A percentile compares a stretch with the other conserved stretches of the same genome.
Evolutionary conservation across 345 rosid species (phyloP).

Genomic region (Corchorus capsularis): DNA sequence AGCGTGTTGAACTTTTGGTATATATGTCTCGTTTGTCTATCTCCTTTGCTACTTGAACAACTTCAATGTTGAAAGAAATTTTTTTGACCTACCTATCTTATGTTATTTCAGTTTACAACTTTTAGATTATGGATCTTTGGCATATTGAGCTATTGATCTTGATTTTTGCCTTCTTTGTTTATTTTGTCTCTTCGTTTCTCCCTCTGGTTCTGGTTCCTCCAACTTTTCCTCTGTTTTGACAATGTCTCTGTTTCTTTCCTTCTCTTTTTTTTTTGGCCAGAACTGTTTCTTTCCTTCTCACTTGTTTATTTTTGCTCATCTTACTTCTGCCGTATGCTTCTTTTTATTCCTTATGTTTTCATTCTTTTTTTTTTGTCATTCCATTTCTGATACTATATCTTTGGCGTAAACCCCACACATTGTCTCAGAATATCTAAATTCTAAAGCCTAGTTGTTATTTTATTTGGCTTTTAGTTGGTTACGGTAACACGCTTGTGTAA

Average conservation of each 20-base stretch:
- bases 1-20: conserved; percentile 86
- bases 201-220: background rate
- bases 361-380: conserved; percentile 1
- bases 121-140: background rate
- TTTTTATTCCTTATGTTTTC: background rate
- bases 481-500: background rate
- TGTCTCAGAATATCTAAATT: background rate
- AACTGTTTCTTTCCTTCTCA: background rate
- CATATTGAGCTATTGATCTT: background rate
- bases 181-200: background rate
- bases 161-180: background rate
- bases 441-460: background rate
- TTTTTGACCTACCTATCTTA: background rate
- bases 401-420: background rate
- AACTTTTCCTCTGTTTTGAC: background rate
- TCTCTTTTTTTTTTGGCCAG: no score
- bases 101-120: conserved; percentile 9
- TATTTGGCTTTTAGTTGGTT: background rate
- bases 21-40: background rate
- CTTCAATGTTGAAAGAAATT: background rate
- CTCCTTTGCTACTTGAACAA: background rate
- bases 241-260: background rate
- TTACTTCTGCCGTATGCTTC: background rate
- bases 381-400: background rate
- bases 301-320: background rate